Evolutionary conservation across 2,329 filamentous ascomycete species (phyloP), one percentile per base, ranked within the genome.

Genomic region (Pseudogymnoascus sp.): DNA sequence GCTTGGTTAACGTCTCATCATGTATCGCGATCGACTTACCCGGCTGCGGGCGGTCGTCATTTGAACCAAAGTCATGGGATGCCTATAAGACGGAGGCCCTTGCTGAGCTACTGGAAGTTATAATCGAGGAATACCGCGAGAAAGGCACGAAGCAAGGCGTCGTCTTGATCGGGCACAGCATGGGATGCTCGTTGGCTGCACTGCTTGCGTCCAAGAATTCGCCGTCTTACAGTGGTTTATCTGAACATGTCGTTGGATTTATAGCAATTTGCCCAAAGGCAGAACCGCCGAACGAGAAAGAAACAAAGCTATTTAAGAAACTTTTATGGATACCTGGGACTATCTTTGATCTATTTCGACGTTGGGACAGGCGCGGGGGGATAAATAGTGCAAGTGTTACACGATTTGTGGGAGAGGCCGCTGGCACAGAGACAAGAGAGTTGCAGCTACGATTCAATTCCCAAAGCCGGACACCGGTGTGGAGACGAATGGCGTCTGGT

Each of bases 11-110:
- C 69, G 77, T 91, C 56, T 90, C 89, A 10, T 86, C 91, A 55
- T 95, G 92, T 71, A 79, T 95, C 37, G 89, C 90, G 3, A 84
- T 97, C 63, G 94, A 99, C 71, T 78, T 96, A 3, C 92, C 94
- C 1, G 94, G 94, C 37, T 95, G 92, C 67, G 94, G 94, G 28
- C 77, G 86, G 19, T 96, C 92, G 2, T 76, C 80, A 7, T 95
- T 92, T 72, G 76, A 80, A 13, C 86, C 88, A 18, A 82, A 76
- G 13, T 72, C 79, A 19, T 92, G 89, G 85, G 79, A 83, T 41
- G 90, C 92, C 6, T 99, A 97, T 71, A 86, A 83, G 0, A 83
- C 86, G 0, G 82, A 90, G 38, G 84, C 88, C 1, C 77, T 97
- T 21, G 83, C 82, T 3, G 86, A 90, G 65, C 77, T 99, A 9